These are phyloP conservation scores for Fusarium kyushuense DNA, from an alignment of 2,329 filamentous ascomycete species.

Conservation along the genomic window DNA sequence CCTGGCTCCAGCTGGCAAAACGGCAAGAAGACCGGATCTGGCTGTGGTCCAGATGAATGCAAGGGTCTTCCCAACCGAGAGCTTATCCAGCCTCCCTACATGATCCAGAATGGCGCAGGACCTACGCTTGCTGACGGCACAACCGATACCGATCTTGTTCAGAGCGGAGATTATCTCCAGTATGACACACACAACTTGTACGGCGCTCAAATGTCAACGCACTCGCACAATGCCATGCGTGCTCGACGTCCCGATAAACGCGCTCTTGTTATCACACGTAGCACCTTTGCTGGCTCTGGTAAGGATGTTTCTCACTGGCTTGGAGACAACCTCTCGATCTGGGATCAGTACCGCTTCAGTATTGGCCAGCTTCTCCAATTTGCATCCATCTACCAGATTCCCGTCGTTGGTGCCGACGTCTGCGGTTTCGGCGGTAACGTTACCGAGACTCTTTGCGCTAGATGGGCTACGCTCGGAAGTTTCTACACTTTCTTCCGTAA, in stretches of 20 bases:
- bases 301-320: constrained; percentile 72
- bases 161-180: constrained; percentile 37
- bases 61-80: constrained; percentile 44
- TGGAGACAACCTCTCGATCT: constrained; percentile 59
- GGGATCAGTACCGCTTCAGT: constrained; percentile 69
- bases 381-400: constrained; percentile 73
- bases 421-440: constrained; percentile 78
- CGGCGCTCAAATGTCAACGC: constrained; percentile 79
- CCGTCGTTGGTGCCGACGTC: constrained; percentile 78
- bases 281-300: constrained; percentile 80
- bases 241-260: constrained; percentile 71
- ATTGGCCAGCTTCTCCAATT: constrained; percentile 72
- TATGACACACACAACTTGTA: constrained; percentile 81
- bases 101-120: constrained; percentile 46
- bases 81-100: constrained; percentile 43
- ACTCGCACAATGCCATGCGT: constrained; percentile 74
- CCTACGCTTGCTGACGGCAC: constrained; percentile 43
- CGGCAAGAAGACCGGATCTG: constrained; percentile 40
- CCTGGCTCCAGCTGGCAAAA: constrained; percentile 33
- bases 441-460: constrained; percentile 48
- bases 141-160: constrained; percentile 43
- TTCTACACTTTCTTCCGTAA: constrained; percentile 78
- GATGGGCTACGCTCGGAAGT: constrained; percentile 74
- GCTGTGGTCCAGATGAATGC: constrained; percentile 40
- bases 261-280: constrained; percentile 79